These are phyloP conservation scores for Fragaria vesca DNA, from an alignment of 306 rosid genomes.

Conservation along the genomic window DNA sequence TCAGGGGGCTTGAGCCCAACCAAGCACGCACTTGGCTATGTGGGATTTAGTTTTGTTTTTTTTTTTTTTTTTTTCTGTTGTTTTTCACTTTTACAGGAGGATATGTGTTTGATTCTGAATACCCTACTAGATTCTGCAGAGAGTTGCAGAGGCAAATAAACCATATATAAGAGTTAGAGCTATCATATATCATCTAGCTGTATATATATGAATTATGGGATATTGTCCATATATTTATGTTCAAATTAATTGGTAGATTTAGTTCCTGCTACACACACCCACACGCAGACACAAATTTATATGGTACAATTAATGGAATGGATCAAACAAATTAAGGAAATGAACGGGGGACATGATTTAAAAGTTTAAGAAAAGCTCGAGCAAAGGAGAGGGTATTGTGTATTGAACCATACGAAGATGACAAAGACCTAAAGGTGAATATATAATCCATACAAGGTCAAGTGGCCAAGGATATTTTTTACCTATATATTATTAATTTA, in stretches of 20 bases:
- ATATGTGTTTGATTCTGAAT: background rate
- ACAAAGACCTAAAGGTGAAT: slow-evolving; percentile 1
- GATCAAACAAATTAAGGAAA: background rate
- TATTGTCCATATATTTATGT: background rate
- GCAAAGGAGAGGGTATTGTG: background rate
- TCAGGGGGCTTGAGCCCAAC: too few species aligned
- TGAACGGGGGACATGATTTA: background rate
- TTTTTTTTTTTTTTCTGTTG: background rate
- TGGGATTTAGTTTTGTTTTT: background rate
- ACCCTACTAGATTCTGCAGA: background rate
- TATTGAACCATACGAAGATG: background rate
- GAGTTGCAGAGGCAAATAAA: background rate
- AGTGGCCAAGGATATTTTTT: background rate
- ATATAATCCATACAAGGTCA: background rate
- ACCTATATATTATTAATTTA: too few species aligned
- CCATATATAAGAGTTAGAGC: background rate
- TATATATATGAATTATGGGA: background rate
- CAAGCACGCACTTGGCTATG: background rate
- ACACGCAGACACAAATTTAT: too few species aligned
- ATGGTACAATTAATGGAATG: too few species aligned
- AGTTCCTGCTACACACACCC: background rate
- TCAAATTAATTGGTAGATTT: background rate
- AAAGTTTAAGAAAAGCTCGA: background rate
- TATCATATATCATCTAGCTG: background rate
- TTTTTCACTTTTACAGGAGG: background rate